A percentile compares a stretch with the other conserved stretches of the same genome.
Conservation (phyloP, 139 green algal genomes). For the Coelastrella sp. region DNA sequence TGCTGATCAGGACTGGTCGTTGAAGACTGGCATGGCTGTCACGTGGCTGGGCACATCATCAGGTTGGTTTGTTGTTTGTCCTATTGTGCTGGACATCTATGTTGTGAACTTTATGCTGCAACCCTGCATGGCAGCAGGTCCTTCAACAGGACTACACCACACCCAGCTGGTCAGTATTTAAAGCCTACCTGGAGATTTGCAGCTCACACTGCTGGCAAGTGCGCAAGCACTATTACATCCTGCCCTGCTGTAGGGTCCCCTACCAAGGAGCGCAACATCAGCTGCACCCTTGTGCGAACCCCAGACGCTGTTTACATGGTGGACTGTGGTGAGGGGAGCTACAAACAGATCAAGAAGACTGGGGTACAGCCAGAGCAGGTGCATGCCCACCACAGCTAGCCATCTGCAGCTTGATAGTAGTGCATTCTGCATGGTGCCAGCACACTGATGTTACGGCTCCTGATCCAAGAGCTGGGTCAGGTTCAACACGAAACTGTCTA, state of each 20-base stretch:
- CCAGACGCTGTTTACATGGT: constrained; percentile 75
- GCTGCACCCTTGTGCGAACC: constrained; percentile 72
- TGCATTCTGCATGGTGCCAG: neutral
- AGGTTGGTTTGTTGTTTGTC: neutral
- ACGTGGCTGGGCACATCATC: constrained; percentile 92
- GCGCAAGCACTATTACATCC: no score
- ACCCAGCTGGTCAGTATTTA: no score
- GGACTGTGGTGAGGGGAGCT: constrained; percentile 92
- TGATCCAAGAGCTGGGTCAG: neutral
- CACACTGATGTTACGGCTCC: neutral
- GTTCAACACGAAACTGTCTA: neutral
- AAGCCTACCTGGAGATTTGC: no score
- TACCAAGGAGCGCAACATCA: constrained; percentile 87
- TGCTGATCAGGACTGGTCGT: constrained; percentile 5
- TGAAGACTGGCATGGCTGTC: constrained; percentile 70
- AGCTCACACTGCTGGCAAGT: no score
- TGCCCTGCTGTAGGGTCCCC: constrained; percentile 49
- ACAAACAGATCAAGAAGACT: constrained; percentile 70
- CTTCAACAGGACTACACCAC: no score
- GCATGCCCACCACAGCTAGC: neutral
- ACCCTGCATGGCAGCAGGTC: no score
- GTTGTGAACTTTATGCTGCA: no score
- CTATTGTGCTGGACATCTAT: neutral
- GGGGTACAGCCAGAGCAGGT: constrained; percentile 61
- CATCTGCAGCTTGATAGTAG: neutral